Base-by-base conservation (phyloP, 1,284 basidiomycete species). In the Rhodotorula sp. region DNA sequence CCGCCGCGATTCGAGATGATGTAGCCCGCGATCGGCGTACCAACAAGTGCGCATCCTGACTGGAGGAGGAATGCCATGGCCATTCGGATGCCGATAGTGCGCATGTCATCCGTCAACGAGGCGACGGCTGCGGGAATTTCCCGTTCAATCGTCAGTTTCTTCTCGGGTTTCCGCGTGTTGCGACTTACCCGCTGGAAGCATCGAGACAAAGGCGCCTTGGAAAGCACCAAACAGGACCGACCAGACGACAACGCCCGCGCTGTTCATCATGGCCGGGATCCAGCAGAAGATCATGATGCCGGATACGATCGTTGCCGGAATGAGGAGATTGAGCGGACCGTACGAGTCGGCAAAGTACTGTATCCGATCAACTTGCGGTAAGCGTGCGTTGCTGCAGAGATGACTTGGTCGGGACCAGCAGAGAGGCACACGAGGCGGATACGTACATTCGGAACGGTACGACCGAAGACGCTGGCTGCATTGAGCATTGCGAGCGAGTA, bases 201-300 rank as follows among this genome's bases (percentile, higher is more conserved):
- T 61, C 0, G 64, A 58, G 1, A 75, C 73, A n/a, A 67, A 75
- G 0, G 64, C 53, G 5, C 72, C 67, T 26, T 65, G 60, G 44
- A 70, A 69, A 55, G 80, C 76, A 6, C 81, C 81, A 64, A 76
- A 82, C 4, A 80, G 37, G 30, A 81, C 66, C 3, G 75, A 70
- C 62, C 80, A 80, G 15, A 75, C 77, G 46, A 82, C 78, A 6
- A 62, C 60, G 2, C 74, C 76, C 18, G 72, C 71, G 15, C 57
- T 66, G 6, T 67, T 62, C 57, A 67, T 75, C 22, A 68, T 66
- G 7, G 72, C 62, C 18, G 69, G 59, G n/a, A 77, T 66, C 74
- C 72, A 78, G 62, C 61, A 67, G 53, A 77, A 75, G 48, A 72
- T 56, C 15, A 74, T 60, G 26, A 74, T 59, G 12, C 71, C 73